These are phyloP conservation scores for Hypoxylon fragiforme DNA, from an alignment of 495 filamentous ascomycete genomes.

Conservation along the genomic window DNA sequence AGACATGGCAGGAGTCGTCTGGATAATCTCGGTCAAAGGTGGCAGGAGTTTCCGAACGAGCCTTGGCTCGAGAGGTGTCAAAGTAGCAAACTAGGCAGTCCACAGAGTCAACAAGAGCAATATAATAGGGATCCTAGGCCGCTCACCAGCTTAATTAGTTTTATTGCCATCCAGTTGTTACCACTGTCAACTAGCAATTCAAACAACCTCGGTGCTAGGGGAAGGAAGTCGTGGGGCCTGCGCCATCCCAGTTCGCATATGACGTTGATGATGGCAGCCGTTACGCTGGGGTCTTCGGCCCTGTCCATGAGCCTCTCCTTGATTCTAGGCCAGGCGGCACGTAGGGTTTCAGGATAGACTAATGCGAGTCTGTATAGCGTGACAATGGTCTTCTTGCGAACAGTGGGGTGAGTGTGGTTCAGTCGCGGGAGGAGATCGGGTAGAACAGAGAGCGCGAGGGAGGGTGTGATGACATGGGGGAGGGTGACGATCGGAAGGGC, in stretches of 20 bases:
- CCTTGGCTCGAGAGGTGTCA: slow-evolving; percentile 90
- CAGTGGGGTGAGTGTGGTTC: slow-evolving; percentile 75
- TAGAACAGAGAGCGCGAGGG: slow-evolving; percentile 83
- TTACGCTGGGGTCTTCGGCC: slow-evolving; percentile 88
- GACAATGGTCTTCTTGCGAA: slow-evolving; percentile 93
- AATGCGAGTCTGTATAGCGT: slow-evolving; percentile 89
- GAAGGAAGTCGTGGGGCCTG: slow-evolving; percentile 89
- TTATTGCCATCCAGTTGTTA: slow-evolving; percentile 99
- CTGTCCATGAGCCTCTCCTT: slow-evolving; percentile 92
- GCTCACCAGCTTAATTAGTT: slow-evolving; percentile 91
- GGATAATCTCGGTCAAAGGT: slow-evolving; percentile 90
- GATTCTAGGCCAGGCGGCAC: slow-evolving; percentile 93
- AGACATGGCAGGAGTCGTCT: slow-evolving; percentile 94
- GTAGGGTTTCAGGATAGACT: slow-evolving; percentile 91
- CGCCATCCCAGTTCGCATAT: slow-evolving; percentile 95
- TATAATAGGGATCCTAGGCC: neutral
- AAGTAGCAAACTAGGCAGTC: slow-evolving; percentile 78
- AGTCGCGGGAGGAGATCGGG: slow-evolving; percentile 84
- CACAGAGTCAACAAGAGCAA: slow-evolving; percentile 30
- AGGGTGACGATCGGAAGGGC: slow-evolving; percentile 83
- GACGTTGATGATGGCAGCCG: slow-evolving; percentile 92
- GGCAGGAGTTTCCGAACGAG: slow-evolving; percentile 90
- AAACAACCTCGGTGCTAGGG: slow-evolving; percentile 88
- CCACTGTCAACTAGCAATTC: slow-evolving; percentile 87
- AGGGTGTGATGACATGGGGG: slow-evolving; percentile 88